A percentile compares a stretch with the other conserved stretches of the same genome.
Evolutionary conservation across 1,139 yeast species (phyloP).

Genomic region (Pichia sp.): DNA sequence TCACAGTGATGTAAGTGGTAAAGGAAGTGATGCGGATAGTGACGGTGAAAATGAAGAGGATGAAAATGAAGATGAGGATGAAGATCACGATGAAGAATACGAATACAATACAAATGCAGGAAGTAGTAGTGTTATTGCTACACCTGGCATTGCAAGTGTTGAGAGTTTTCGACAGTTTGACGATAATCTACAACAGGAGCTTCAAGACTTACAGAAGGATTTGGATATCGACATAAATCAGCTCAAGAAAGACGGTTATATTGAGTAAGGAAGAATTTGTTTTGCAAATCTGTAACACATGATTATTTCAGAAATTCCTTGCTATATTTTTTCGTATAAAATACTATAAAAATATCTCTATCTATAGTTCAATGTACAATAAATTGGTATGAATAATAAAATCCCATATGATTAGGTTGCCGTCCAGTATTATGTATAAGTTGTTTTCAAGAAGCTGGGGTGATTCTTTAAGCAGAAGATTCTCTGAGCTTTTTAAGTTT

Average conservation of each 20-base stretch:
- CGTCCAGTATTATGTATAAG: too few species aligned
- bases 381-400: not conserved
- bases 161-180: constrained; percentile 7
- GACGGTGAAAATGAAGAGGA: constrained; percentile 24
- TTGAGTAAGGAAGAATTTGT: constrained; percentile 1
- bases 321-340: too few species aligned
- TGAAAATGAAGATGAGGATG: constrained; percentile 20
- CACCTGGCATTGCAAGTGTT: constrained; percentile 19
- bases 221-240: constrained; percentile 17
- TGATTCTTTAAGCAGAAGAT: too few species aligned
- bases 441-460: too few species aligned
- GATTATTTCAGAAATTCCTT: too few species aligned
- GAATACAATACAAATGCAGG: constrained; percentile 16
- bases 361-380: not conserved
- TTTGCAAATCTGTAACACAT: not conserved
- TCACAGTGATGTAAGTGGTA: constrained; percentile 28
- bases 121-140: constrained; percentile 9
- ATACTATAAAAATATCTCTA: too few species aligned
- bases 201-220: constrained; percentile 18
- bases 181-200: constrained; percentile 17
- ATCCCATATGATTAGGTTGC: constrained; percentile 1
- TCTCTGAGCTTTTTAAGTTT: constrained; percentile 31
- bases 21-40: constrained; percentile 27
- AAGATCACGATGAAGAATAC: constrained; percentile 26
- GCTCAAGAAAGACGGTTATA: constrained; percentile 15